Base-by-base conservation (phyloP, 208 protist species). In the Naegleria fowleri region DNA sequence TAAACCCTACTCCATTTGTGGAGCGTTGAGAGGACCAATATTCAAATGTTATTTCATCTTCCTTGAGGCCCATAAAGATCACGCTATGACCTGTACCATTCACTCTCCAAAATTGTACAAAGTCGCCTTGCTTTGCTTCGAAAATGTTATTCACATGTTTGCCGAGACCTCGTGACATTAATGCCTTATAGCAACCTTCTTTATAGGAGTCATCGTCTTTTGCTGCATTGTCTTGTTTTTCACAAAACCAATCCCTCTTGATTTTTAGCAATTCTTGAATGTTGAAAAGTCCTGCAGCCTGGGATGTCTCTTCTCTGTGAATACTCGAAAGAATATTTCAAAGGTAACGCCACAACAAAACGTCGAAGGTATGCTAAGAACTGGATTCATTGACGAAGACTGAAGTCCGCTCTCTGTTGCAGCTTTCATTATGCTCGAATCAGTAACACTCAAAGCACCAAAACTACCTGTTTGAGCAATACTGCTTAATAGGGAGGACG, bases 241-340 rank as follows among this genome's bases (percentile, higher is more conserved):
- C 67, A 79, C 67, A 79, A 33, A 79, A 79, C 67, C 67, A 79
- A 79, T 79, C 67, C 36, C 67, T 79, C 67, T 79, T 79, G 9
- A 79, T 79, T 36, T 29, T 13, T 33, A 79, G 13, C 16, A 79
- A 36, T 36, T 79, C 25, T 36, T 25, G 25, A 29, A 79, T 36
- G 16, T 36, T 2, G 67, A 79, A 33, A 36, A 79, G 19, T 79
- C 25, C 16, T 79, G 5, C 0, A 36, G n/a, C 36, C 9, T 25
- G 7, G 16, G 9, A 79, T 79, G 67, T 22, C 25, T 4, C n/a
- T 36, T 29, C n/a, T 25, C 29, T 29, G 22, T 67, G n/a, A 79
- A 79, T 36, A 79, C 29, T 1, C n/a, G 13, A 36, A 36, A 25
- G n/a, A 79, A 79, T 13, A 79, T 9, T 33, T 79, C 67, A 36